Conservation (phyloP, 2,329 filamentous ascomycete species). For the Fusarium beomiforme region DNA sequence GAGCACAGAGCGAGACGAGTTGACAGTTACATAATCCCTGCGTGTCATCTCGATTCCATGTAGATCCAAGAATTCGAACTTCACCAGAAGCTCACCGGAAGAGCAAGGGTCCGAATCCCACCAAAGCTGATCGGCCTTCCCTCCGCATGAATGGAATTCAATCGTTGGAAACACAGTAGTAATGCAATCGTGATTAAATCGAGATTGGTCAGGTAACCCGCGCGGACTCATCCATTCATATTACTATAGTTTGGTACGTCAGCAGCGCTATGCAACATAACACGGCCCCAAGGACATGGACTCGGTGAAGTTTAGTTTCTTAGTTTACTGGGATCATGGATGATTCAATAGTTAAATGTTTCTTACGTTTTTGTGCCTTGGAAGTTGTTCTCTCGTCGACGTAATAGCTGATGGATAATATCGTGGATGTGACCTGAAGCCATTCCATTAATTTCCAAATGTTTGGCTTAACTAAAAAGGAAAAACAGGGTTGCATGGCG, state of each 20-base stretch:
- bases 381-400: conserved; percentile 15
- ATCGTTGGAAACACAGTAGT: conserved; percentile 9
- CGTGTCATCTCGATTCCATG: conserved; percentile 36
- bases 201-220: conserved; percentile 18
- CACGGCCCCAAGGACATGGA: conserved; percentile 9
- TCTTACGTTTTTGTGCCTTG: conserved; percentile 23
- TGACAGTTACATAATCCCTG: conserved; percentile 34
- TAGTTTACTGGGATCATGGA: conserved; percentile 6
- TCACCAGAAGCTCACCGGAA: conserved; percentile 29
- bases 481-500: conserved; percentile 29
- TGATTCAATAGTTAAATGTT: conserved; percentile 1
- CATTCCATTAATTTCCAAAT: conserved; percentile 25
- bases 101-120: conserved; percentile 25
- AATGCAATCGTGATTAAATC: conserved; percentile 13
- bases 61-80: conserved; percentile 31
- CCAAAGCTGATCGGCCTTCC: conserved; percentile 17
- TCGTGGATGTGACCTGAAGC: background rate
- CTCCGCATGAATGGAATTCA: conserved; percentile 28
- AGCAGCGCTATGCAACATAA: conserved; percentile 21
- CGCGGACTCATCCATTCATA: background rate
- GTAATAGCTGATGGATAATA: conserved; percentile 19
- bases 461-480: conserved; percentile 8
- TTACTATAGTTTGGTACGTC: conserved; percentile 12
- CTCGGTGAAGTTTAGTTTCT: conserved; percentile 1
- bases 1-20: conserved; percentile 29